Conservation (phyloP, 257 asterid genomes). For the Solanum appendiculatum region DNA sequence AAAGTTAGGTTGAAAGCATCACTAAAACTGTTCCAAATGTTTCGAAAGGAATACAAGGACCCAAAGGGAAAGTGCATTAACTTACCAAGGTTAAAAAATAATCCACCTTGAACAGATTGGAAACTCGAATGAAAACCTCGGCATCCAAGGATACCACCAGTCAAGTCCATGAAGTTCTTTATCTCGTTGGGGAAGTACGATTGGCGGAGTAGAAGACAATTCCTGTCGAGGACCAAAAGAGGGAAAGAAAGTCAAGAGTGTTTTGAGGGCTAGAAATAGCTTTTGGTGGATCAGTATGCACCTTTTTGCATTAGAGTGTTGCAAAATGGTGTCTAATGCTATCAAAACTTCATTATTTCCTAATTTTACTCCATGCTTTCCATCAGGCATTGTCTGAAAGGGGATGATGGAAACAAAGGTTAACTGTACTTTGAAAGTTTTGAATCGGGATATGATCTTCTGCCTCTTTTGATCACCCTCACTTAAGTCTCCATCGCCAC, state of each 20-base stretch:
- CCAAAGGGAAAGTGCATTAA: background rate
- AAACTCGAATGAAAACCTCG: slow-evolving; percentile 45
- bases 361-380: background rate
- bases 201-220: slow-evolving; percentile 33
- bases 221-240: slow-evolving; percentile 15
- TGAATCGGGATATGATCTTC: slow-evolving; percentile 8
- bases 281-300: background rate
- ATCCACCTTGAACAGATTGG: slow-evolving; percentile 36
- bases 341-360: slow-evolving; percentile 5
- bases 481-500: background rate
- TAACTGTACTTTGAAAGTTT: slow-evolving; percentile 18
- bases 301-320: slow-evolving; percentile 30
- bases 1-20: background rate
- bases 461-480: slow-evolving; percentile 37
- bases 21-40: background rate
- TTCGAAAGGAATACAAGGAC: background rate
- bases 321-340: slow-evolving; percentile 31
- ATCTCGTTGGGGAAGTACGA: slow-evolving; percentile 26
- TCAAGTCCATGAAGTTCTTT: slow-evolving; percentile 22
- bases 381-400: slow-evolving; percentile 11
- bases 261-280: background rate
- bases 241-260: background rate
- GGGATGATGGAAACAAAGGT: slow-evolving; percentile 22
- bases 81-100: slow-evolving; percentile 38
- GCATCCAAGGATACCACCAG: slow-evolving; percentile 38